Conservation (phyloP, 345 rosid species). For the Bruguiera parviflora region DNA sequence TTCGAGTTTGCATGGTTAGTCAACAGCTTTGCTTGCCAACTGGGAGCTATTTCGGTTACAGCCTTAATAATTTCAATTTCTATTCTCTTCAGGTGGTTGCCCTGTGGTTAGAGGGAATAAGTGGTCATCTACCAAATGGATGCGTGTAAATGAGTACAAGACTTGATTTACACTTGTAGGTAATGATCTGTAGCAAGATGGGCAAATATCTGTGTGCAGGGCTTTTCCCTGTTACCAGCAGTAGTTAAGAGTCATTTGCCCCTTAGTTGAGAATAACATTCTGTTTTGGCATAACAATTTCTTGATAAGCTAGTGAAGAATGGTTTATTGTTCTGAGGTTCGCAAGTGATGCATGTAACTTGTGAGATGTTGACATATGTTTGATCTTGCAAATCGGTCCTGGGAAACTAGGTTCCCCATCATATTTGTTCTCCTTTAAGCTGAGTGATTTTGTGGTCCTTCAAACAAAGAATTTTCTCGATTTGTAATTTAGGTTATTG, state of each 20-base stretch:
- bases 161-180: constrained; percentile 38
- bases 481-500: too few relatives aligned
- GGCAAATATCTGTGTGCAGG: background rate
- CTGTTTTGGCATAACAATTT: background rate
- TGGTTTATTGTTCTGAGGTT: background rate
- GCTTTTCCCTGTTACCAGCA: background rate
- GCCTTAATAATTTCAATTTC: constrained; percentile 4
- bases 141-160: constrained; percentile 72
- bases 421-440: background rate
- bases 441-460: background rate
- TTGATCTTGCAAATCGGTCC: too few relatives aligned
- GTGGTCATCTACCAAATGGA: constrained; percentile 98
- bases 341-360: too few relatives aligned
- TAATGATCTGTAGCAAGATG: constrained; percentile 14
- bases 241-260: background rate
- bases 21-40: background rate
- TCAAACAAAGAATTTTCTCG: too few relatives aligned
- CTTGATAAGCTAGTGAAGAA: background rate
- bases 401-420: too few relatives aligned
- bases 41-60: background rate
- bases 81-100: constrained; percentile 68
- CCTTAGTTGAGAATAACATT: background rate
- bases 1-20: constrained; percentile 90
- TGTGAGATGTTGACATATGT: background rate
- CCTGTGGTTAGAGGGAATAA: constrained; percentile 87